Base-by-base conservation (phyloP, 257 asterid genomes). In the Primulina huaijiensis region DNA sequence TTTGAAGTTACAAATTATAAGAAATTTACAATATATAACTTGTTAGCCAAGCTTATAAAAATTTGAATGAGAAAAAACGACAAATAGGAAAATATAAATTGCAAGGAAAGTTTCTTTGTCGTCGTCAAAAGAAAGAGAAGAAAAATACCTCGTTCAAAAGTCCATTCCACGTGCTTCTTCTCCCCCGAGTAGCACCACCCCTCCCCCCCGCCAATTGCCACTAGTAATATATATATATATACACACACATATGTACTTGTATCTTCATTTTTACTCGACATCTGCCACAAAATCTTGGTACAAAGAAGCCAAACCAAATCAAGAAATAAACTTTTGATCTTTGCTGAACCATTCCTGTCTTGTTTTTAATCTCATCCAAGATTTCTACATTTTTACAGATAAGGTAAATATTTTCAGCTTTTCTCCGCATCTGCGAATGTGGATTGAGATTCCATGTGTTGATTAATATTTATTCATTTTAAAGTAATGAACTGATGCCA, bases 91-190 rank as follows among this genome's bases (percentile, higher is more conserved):
- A 38, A 8, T 38, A 9, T 38, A 10, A 35, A 8, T 35, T 7
- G 40, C 40, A 8, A 8, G 50, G 50, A 38, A 38, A 38, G 3
- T 38, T 38, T 38, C 12, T 0, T 38, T 38, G 50, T 38, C 50
- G 16, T 37, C 8, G 46, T 38, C 4, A 10, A 8, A 38, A 66
- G 67, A 72, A 52, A 19, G 57, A 61, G 21, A 67, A 53, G 1
- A 33, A 40, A 14, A 58, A 38, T 5, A 69, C 40, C 21, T 62
- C 61, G 29, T 30, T 64, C 55, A 71, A 76, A 78, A 80, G 89
- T 85, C 87, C 72, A 77, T 50, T 79, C 79, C 89, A 80, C 89
- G 87, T 82, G 89, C 80, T 72, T 38, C 50, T 31, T 63, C 38
- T 7, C 72, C 30, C 69, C 65, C 7, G 17, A 16, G 10, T 8